These are phyloP conservation scores for Plantago lanceolata DNA, from an alignment of 305 asterid genomes.

Conservation along the genomic window DNA sequence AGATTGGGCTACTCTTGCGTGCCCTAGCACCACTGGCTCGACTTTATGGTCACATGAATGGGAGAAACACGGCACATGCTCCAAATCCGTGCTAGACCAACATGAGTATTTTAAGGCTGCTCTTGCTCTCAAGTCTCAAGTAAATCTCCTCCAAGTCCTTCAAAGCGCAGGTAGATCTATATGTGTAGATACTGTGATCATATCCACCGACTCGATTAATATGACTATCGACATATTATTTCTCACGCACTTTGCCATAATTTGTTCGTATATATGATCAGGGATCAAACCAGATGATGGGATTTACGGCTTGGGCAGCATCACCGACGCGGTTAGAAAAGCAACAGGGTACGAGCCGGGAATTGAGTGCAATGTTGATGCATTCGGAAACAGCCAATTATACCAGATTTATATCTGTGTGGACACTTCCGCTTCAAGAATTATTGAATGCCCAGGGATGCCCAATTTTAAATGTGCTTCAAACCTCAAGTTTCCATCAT, in stretches of 20 bases:
- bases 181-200: background rate
- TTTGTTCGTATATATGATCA: background rate
- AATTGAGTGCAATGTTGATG: slow-evolving; percentile 59
- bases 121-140: slow-evolving; percentile 44
- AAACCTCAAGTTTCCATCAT: slow-evolving; percentile 37
- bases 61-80: slow-evolving; percentile 77
- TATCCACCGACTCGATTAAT: too few species aligned
- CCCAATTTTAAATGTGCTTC: slow-evolving; percentile 60
- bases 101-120: slow-evolving; percentile 54
- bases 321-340: slow-evolving; percentile 35
- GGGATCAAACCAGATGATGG: slow-evolving; percentile 63
- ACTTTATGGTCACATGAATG: slow-evolving; percentile 75
- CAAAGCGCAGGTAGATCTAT: slow-evolving; percentile 42
- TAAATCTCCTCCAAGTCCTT: slow-evolving; percentile 58
- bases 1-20: slow-evolving; percentile 67
- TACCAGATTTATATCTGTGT: slow-evolving; percentile 69
- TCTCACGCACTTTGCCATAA: too few species aligned
- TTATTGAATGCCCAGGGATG: slow-evolving; percentile 60
- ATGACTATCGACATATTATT: too few species aligned
- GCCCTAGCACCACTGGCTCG: slow-evolving; percentile 61
- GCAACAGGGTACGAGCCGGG: slow-evolving; percentile 50
- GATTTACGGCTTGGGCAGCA: slow-evolving; percentile 41
- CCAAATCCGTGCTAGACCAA: slow-evolving; percentile 55
- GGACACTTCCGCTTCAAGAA: slow-evolving; percentile 41
- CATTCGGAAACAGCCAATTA: slow-evolving; percentile 52